A percentile compares a stretch with the other conserved stretches of the same genome.
phyloP scores from a whole-genome alignment of 1,139 yeast genomes.

The Scheffersomyces illinoinensis region DNA sequence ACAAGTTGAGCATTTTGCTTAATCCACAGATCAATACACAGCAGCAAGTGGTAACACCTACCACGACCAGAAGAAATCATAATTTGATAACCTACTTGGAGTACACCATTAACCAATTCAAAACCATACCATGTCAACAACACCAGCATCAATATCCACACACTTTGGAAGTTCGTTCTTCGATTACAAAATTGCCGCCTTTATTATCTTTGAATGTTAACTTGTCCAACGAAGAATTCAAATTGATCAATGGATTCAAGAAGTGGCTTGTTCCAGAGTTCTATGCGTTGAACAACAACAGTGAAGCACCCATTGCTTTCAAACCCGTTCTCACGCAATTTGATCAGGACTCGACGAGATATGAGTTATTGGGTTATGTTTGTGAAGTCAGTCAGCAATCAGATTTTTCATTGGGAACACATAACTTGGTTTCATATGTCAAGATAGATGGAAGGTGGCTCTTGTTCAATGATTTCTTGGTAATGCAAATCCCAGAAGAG shows the following conservation, averaged over 20 bases:
- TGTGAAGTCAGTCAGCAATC: slow-evolving; percentile 65
- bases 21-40: slow-evolving; percentile 13
- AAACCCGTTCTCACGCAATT: slow-evolving; percentile 35
- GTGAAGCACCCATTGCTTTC: slow-evolving; percentile 28
- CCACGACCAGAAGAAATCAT: slow-evolving; percentile 19
- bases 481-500: slow-evolving; percentile 73
- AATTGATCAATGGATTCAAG: slow-evolving; percentile 31
- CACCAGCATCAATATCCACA: slow-evolving; percentile 33
- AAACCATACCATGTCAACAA: slow-evolving; percentile 16
- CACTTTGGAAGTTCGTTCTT: slow-evolving; percentile 50
- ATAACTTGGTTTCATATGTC: slow-evolving; percentile 59
- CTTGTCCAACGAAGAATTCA: slow-evolving; percentile 51
- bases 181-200: slow-evolving; percentile 60
- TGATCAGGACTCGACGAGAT: slow-evolving; percentile 38
- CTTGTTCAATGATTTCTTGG: slow-evolving; percentile 89
- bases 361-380: slow-evolving; percentile 67
- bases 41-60: slow-evolving; percentile 8
- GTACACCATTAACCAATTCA: slow-evolving; percentile 19
- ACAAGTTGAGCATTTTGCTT: slow-evolving; percentile 26
- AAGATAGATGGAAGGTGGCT: slow-evolving; percentile 68
- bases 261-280: slow-evolving; percentile 67
- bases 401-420: slow-evolving; percentile 48
- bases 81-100: slow-evolving; percentile 23
- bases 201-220: slow-evolving; percentile 64
- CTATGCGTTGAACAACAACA: slow-evolving; percentile 34